These are phyloP conservation scores for Rhododendron vialii DNA, from an alignment of 148 eudicot genomes.

Conservation along the genomic window DNA sequence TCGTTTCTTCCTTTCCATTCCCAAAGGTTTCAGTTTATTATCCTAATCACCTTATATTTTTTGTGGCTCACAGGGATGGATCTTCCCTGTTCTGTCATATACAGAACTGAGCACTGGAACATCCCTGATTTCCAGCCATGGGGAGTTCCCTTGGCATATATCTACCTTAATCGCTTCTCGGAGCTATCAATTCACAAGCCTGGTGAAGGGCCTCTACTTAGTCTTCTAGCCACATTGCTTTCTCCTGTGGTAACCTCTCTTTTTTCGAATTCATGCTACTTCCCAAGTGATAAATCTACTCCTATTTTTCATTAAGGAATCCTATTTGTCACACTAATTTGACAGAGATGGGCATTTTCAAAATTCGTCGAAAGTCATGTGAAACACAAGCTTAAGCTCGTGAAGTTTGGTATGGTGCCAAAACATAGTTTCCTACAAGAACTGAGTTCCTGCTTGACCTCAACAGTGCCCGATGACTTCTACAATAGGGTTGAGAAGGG, in stretches of 20 bases:
- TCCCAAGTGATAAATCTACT: neutral
- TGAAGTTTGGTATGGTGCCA: constrained; percentile 50
- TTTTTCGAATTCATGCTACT: neutral
- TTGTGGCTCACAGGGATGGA: constrained; percentile 29
- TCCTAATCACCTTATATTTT: neutral
- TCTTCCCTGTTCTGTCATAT: constrained; percentile 51
- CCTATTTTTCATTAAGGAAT: neutral
- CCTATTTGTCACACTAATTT: constrained; percentile 14
- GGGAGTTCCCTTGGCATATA: constrained; percentile 34
- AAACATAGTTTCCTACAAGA: constrained; percentile 44
- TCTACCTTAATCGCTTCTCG: constrained; percentile 56
- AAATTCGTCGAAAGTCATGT: constrained; percentile 58
- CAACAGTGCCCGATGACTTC: constrained; percentile 39
- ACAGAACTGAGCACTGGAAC: constrained; percentile 56
- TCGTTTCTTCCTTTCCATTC: neutral
- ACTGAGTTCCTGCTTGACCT: constrained; percentile 38
- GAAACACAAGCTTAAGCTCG: constrained; percentile 34
- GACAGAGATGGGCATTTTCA: constrained; percentile 54
- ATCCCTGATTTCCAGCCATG: constrained; percentile 45
- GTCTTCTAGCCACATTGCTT: constrained; percentile 42
- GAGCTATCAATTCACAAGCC: constrained; percentile 69
- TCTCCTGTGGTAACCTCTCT: constrained; percentile 51
- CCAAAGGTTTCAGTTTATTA: neutral
- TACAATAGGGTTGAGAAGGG: constrained; percentile 54
- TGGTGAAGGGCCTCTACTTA: constrained; percentile 44